Percentiles rank a stretch among this genome's conserved stretches.
Evolutionary conservation across 176 grass and related monocot genomes (phyloP).

Genomic region (Oryza meridionalis): DNA sequence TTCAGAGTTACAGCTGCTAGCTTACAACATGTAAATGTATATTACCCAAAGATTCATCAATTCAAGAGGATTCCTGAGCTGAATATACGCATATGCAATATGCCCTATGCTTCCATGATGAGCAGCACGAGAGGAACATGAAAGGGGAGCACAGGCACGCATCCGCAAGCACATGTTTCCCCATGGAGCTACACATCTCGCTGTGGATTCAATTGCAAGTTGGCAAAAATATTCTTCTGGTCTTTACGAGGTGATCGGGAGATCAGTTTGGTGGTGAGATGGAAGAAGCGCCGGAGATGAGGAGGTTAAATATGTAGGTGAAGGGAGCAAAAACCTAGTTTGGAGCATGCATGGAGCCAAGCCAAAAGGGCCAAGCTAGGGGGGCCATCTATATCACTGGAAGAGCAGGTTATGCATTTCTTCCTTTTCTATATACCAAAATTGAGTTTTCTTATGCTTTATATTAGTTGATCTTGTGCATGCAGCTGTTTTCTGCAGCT

Average conservation of each 20-base stretch:
- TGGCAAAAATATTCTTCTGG: not conserved
- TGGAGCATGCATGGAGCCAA: not conserved
- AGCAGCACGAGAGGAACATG: not conserved
- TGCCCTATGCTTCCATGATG: constrained; percentile 7
- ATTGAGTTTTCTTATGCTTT: too few species aligned
- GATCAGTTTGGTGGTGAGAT: not conserved
- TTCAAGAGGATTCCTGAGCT: not conserved
- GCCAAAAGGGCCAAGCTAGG: not conserved
- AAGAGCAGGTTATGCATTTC: constrained; percentile 13
- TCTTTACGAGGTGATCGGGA: not conserved
- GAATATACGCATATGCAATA: not conserved
- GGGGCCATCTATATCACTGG: constrained; percentile 2
- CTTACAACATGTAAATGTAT: not conserved
- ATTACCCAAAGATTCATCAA: not conserved
- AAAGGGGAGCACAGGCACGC: not conserved
- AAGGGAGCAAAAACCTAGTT: not conserved
- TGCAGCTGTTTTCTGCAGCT: not conserved
- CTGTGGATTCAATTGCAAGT: not conserved
- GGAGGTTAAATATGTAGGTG: constrained; percentile 4
- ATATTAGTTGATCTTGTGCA: not conserved
- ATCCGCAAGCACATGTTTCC: constrained; percentile 24
- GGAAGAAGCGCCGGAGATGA: not conserved
- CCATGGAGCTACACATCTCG: not conserved
- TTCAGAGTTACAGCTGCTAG: not conserved
- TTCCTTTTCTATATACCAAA: not conserved